phyloP scores from a whole-genome alignment of 2,329 filamentous ascomycete species.

The Stachybotrys echinatus region DNA sequence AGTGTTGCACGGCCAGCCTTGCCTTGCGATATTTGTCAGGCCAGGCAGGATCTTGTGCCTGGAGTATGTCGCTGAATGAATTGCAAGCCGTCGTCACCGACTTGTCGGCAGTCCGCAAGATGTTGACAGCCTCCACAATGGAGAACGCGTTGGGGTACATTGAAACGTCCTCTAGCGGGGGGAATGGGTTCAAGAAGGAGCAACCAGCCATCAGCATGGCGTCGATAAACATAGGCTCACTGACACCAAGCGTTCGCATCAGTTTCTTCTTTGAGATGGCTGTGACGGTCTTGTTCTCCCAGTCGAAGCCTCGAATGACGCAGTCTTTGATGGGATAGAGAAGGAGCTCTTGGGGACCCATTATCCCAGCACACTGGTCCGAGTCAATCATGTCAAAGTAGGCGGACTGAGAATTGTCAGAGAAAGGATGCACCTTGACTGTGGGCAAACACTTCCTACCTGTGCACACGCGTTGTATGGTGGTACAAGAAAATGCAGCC shows the following conservation, averaged over 20 bases:
- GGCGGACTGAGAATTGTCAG: conserved; percentile 53
- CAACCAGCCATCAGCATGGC: conserved; percentile 79
- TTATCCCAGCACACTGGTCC: conserved; percentile 68
- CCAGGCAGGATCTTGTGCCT: conserved; percentile 68
- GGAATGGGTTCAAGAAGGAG: conserved; percentile 73
- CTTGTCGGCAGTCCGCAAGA: conserved; percentile 65
- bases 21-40: conserved; percentile 82
- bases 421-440: not conserved
- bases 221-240: conserved; percentile 74
- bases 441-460: conserved; percentile 40
- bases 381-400: conserved; percentile 67
- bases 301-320: conserved; percentile 63
- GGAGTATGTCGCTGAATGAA: conserved; percentile 73
- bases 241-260: conserved; percentile 61
- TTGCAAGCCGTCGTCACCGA: conserved; percentile 68
- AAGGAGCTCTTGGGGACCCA: conserved; percentile 79
- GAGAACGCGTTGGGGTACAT: conserved; percentile 53
- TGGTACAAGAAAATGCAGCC: conserved; percentile 72
- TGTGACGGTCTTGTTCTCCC: conserved; percentile 60
- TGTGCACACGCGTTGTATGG: conserved; percentile 86
- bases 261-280: conserved; percentile 63
- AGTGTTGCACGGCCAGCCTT: conserved; percentile 80
- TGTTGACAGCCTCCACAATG: conserved; percentile 71
- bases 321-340: conserved; percentile 78
- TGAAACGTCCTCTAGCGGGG: conserved; percentile 60